A percentile compares a stretch with the other conserved stretches of the same genome.
Evolutionary conservation across 2,329 filamentous ascomycete species (phyloP).

Genomic region (Tolypocladium cylindrosporum): DNA sequence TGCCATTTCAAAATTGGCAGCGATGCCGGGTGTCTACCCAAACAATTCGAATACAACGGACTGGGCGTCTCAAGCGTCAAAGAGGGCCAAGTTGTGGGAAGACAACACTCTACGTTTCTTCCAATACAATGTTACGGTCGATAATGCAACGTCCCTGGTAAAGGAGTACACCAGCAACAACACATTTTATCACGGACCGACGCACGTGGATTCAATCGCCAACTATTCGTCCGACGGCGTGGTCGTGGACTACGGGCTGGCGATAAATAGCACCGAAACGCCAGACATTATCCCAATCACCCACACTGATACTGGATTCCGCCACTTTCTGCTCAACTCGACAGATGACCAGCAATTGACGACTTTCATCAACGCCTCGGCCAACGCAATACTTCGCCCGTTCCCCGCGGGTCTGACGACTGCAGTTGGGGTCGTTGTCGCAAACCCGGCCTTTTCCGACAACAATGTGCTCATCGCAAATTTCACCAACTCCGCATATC

Average conservation of each 20-base stretch:
- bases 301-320: constrained; percentile 56
- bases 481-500: constrained; percentile 47
- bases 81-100: constrained; percentile 52
- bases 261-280: constrained; percentile 41
- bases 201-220: constrained; percentile 28
- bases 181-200: constrained; percentile 32
- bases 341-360: constrained; percentile 48
- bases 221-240: constrained; percentile 20
- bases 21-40: constrained; percentile 36
- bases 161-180: constrained; percentile 31
- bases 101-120: constrained; percentile 51
- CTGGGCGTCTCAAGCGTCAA: constrained; percentile 34
- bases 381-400: constrained; percentile 43
- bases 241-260: constrained; percentile 43
- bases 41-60: constrained; percentile 22
- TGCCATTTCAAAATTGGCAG: constrained; percentile 43
- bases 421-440: constrained; percentile 44
- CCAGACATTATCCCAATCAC: constrained; percentile 43
- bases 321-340: constrained; percentile 50
- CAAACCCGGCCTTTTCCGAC: constrained; percentile 49
- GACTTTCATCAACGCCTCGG: constrained; percentile 43
- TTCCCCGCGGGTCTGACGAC: constrained; percentile 51
- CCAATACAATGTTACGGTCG: constrained; percentile 27
- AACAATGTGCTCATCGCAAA: constrained; percentile 35
- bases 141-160: constrained; percentile 35